These are phyloP conservation scores for Diaporthe velutina DNA, from an alignment of 2,329 filamentous ascomycete genomes.

Conservation along the genomic window DNA sequence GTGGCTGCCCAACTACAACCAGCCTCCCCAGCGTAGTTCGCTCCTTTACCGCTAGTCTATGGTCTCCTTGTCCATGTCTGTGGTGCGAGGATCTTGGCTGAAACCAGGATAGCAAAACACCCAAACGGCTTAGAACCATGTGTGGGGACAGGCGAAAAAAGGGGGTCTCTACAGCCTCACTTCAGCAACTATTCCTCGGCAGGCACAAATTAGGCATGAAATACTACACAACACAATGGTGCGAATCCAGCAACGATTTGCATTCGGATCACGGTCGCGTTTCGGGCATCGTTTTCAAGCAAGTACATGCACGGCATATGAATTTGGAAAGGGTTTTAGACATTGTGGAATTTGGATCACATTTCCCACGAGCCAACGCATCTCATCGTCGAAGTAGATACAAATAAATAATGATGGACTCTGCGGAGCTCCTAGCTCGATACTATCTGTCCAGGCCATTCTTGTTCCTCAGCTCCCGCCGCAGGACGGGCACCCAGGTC, in stretches of 20 bases:
- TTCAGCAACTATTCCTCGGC: not conserved
- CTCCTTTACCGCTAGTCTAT: not conserved
- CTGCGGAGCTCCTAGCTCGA: not conserved
- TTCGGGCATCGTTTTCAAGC: not conserved
- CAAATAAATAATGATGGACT: not conserved
- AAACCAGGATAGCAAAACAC: not conserved
- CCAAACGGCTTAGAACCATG: not conserved
- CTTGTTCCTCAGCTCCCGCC: not conserved
- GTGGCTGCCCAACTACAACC: conserved; percentile 12
- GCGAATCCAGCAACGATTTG: not conserved
- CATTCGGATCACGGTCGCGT: not conserved
- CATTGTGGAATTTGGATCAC: not conserved
- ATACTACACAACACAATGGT: not conserved
- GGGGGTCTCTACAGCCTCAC: conserved; percentile 5
- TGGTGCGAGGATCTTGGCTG: conserved; percentile 20
- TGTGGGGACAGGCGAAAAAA: not conserved
- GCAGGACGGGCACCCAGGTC: not conserved
- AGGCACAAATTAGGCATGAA: not conserved
- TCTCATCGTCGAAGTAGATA: not conserved
- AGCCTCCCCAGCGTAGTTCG: not conserved
- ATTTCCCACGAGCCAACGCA: not conserved
- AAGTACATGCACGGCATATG: not conserved
- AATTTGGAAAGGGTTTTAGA: not conserved
- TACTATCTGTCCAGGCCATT: not conserved
- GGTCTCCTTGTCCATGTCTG: not conserved